Conservation (phyloP, 495 filamentous ascomycete species). For the Echria macrotheca region DNA sequence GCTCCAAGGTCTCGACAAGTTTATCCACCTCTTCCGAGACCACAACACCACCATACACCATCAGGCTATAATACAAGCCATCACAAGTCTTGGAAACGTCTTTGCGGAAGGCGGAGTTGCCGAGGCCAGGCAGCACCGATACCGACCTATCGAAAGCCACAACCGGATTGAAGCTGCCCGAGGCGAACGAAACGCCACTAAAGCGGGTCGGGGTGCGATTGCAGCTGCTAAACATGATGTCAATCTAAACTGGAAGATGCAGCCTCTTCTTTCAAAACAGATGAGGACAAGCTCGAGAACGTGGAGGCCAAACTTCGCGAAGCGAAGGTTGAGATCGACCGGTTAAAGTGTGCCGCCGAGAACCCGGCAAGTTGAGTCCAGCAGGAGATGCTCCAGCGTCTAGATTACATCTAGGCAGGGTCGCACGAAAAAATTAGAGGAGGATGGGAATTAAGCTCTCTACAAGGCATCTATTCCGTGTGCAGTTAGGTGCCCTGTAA, state of each 20-base stretch:
- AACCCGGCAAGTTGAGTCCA: neutral
- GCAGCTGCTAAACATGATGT: neutral
- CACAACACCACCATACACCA: neutral
- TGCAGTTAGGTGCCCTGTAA: no score
- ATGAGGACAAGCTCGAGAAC: neutral
- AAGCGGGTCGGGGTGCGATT: neutral
- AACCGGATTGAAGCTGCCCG: conserved; percentile 1
- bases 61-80: neutral
- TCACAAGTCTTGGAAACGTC: neutral
- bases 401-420: conserved; percentile 3
- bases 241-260: neutral
- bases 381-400: conserved; percentile 3
- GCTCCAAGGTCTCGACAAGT: neutral
- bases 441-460: no score
- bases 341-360: neutral
- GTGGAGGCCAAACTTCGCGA: neutral
- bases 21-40: conserved; percentile 3
- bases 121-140: neutral
- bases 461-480: no score
- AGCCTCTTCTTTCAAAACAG: conserved; percentile 1
- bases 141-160: conserved; percentile 1
- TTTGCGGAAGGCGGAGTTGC: neutral
- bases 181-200: neutral
- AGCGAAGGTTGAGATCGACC: neutral
- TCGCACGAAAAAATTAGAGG: conserved; percentile 4